Base-by-base conservation (phyloP, 2,329 filamentous ascomycete genomes). In the Aspergillus tamarii region DNA sequence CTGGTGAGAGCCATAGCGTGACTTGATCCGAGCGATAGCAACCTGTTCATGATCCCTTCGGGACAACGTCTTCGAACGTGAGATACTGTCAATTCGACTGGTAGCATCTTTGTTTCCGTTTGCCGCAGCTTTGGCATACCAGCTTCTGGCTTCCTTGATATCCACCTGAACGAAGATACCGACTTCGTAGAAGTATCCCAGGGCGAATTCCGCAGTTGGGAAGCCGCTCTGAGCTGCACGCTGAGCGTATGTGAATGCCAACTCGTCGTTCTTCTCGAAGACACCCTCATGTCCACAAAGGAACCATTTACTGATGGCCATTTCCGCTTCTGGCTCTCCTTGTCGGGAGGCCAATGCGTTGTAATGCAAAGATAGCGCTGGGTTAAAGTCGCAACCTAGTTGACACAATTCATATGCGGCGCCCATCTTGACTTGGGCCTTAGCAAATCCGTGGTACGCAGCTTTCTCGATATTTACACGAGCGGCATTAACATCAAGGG, bases 231-330 rank as follows among this genome's bases (percentile, higher is more conserved):
- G 84, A 10, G 95, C 94, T 12, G 95, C 95, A 69, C 94, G 88
- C 71, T 94, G 88, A 1, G 95, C 95, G 74, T 97, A 98, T 58
- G 88, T 90, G 79, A 92, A 99, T 8, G 95, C 94, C 56, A 98
- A 82, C 75, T 94, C 91, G 78, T 99, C 95, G 73, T 97, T 98
- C 84, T 98, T 98, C 64, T 92, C 87, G 74, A 99, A 97, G 8
- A 96, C 85, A 26, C 90, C 91, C 69, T 98, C 94, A 68, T 95
- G 94, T 3, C 95, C 95, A 73, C 96, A 98, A 32, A 99, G 84
- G 75, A 98, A 99, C 95, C 95, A 99, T 78, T 97, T 95, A 79
- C 94, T 98, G 65, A 99, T 93, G 32, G 94, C 93, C 80, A 99
- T 91, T 64, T 97, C 93, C 0, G 94, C 95, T 76, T 99, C 95